These are phyloP conservation scores for Leucosporidium yakuticum DNA, from an alignment of 768 basidiomycete species.

Conservation along the genomic window DNA sequence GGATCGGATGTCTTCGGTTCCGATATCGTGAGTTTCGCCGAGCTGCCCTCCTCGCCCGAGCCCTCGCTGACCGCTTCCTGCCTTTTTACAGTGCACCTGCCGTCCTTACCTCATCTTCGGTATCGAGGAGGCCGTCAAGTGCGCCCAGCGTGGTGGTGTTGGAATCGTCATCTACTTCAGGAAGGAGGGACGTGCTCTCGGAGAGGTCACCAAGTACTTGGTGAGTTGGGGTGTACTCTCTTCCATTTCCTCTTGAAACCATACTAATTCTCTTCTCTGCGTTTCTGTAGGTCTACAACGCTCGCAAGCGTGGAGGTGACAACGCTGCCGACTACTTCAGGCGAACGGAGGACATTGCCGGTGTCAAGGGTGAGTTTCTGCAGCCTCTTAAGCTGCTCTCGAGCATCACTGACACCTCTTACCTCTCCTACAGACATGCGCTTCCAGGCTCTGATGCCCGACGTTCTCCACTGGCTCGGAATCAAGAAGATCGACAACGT, in stretches of 20 bases:
- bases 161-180: constrained; percentile 91
- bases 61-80: constrained; percentile 38
- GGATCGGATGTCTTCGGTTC: constrained; percentile 95
- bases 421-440: constrained; percentile 68
- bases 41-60: neutral
- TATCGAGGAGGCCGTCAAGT: constrained; percentile 84
- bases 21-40: constrained; percentile 25
- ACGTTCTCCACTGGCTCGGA: constrained; percentile 90
- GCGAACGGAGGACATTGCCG: constrained; percentile 85
- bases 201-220: constrained; percentile 52
- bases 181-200: constrained; percentile 85
- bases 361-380: constrained; percentile 52
- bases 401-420: constrained; percentile 3
- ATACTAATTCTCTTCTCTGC: constrained; percentile 8
- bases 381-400: neutral
- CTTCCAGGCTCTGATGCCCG: constrained; percentile 92
- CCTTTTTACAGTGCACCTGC: constrained; percentile 69
- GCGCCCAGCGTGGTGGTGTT: constrained; percentile 76
- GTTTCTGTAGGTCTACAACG: constrained; percentile 57
- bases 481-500: constrained; percentile 82
- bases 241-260: neutral
- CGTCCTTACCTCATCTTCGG: constrained; percentile 87
- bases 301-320: constrained; percentile 90
- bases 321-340: constrained; percentile 90
- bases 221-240: neutral